phyloP scores from a whole-genome alignment of 176 grass and related monocot species.

The Aegilops sharonensis region DNA sequence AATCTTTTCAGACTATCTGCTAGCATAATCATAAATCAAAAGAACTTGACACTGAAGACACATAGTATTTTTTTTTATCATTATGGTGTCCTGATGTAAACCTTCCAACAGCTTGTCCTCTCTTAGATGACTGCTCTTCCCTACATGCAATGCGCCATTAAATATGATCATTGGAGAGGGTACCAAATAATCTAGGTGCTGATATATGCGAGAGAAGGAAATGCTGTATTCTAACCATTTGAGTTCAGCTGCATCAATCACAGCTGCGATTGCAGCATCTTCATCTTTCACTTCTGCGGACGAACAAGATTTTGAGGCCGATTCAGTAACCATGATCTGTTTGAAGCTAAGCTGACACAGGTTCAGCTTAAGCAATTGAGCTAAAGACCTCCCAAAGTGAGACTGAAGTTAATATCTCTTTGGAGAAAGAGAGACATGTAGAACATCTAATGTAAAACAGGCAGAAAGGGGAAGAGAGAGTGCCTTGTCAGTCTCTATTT shows the following conservation, averaged over 20 bases:
- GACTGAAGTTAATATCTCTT: not conserved
- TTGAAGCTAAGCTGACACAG: not conserved
- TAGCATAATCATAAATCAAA: not conserved
- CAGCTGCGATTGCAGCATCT: conserved; percentile 37
- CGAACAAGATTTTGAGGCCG: conserved; percentile 36
- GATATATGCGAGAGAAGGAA: not conserved
- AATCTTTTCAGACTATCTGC: not conserved
- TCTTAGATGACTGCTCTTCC: conserved; percentile 34
- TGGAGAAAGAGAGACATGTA: not conserved
- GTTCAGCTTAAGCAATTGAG: no score
- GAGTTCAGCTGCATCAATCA: conserved; percentile 46
- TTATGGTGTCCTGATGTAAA: conserved; percentile 13
- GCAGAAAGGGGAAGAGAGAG: not conserved
- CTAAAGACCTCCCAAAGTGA: not conserved
- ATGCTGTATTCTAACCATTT: conserved; percentile 32
- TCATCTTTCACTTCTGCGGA: conserved; percentile 42
- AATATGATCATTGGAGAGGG: conserved; percentile 6
- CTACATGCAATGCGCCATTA: conserved; percentile 14
- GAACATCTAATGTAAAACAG: not conserved
- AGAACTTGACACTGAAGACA: not conserved
- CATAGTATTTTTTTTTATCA: not conserved
- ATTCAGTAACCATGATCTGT: conserved; percentile 28
- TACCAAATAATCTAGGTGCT: not conserved
- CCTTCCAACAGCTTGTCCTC: conserved; percentile 23
- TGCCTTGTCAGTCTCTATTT: not conserved